Conservation (phyloP, 768 basidiomycete species). For the Auriscalpium orientale region DNA sequence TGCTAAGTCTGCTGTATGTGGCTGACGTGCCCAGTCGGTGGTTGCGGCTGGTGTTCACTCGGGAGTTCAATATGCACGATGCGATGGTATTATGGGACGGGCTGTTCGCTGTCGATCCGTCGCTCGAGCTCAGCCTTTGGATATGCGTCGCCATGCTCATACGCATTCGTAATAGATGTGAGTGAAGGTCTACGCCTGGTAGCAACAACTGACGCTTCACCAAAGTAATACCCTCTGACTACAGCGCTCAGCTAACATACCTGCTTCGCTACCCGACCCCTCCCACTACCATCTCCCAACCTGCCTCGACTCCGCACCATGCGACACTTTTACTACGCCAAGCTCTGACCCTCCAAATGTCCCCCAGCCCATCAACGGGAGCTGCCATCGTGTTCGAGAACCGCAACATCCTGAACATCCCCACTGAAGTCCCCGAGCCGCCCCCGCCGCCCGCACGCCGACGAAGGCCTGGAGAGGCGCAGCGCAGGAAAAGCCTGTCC, state of each 20-base stretch:
- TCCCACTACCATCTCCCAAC: constrained; percentile 26
- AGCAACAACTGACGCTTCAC: constrained; percentile 5
- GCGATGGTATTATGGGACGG: constrained; percentile 95
- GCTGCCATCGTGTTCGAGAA: constrained; percentile 80
- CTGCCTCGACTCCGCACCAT: constrained; percentile 40
- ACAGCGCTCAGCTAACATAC: constrained; percentile 74
- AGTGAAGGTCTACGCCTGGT: constrained; percentile 22
- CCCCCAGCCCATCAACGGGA: constrained; percentile 68
- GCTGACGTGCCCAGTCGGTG: constrained; percentile 56
- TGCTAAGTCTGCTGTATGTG: no score
- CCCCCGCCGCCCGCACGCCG: constrained; percentile 30
- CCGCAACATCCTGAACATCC: constrained; percentile 65
- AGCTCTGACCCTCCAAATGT: constrained; percentile 69
- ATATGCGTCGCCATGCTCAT: constrained; percentile 93
- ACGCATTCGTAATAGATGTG: constrained; percentile 83
- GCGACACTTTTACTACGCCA: constrained; percentile 72
- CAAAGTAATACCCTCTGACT: constrained; percentile 80
- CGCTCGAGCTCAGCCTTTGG: constrained; percentile 74
- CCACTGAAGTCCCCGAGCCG: constrained; percentile 53
- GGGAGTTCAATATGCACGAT: constrained; percentile 78
- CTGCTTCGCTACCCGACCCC: constrained; percentile 81
- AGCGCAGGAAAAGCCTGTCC: constrained; percentile 22
- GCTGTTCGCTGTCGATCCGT: constrained; percentile 80
- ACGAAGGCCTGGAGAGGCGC: constrained; percentile 23
- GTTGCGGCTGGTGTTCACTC: constrained; percentile 87